These are phyloP conservation scores for Drosera spatulata DNA, from an alignment of 179 eudicot genomes.

Conservation along the genomic window DNA sequence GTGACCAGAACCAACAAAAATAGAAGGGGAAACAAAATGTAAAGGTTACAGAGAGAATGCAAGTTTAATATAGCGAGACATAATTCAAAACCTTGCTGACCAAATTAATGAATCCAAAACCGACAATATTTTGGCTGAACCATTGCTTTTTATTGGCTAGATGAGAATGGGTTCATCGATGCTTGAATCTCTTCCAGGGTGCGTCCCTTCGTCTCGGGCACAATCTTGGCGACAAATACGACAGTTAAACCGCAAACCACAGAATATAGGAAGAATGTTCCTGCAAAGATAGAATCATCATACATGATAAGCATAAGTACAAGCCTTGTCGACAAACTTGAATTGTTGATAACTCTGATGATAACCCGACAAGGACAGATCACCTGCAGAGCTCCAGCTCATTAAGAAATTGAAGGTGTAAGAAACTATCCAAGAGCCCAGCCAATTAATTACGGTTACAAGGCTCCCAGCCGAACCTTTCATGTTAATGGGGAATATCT, in stretches of 20 bases:
- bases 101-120: too few species aligned
- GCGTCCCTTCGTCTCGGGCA: slow-evolving; percentile 61
- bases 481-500: slow-evolving; percentile 62
- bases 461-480: slow-evolving; percentile 70
- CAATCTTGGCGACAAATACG: slow-evolving; percentile 40
- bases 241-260: slow-evolving; percentile 29
- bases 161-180: slow-evolving; percentile 26
- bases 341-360: neutral
- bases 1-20: too few species aligned
- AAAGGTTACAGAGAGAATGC: too few species aligned
- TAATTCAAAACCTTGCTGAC: too few species aligned
- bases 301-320: neutral
- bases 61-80: too few species aligned
- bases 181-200: slow-evolving; percentile 57
- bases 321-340: neutral
- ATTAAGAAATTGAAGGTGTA: slow-evolving; percentile 53
- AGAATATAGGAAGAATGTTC: slow-evolving; percentile 50
- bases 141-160: neutral
- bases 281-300: slow-evolving; percentile 17
- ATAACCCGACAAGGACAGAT: neutral
- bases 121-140: too few species aligned
- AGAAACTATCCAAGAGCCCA: slow-evolving; percentile 62
- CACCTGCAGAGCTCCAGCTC: slow-evolving; percentile 66
- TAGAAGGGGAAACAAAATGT: too few species aligned
- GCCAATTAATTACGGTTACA: slow-evolving; percentile 53